phyloP scores from a whole-genome alignment of 2,329 filamentous ascomycete species.

The Cordyceps sp. region DNA sequence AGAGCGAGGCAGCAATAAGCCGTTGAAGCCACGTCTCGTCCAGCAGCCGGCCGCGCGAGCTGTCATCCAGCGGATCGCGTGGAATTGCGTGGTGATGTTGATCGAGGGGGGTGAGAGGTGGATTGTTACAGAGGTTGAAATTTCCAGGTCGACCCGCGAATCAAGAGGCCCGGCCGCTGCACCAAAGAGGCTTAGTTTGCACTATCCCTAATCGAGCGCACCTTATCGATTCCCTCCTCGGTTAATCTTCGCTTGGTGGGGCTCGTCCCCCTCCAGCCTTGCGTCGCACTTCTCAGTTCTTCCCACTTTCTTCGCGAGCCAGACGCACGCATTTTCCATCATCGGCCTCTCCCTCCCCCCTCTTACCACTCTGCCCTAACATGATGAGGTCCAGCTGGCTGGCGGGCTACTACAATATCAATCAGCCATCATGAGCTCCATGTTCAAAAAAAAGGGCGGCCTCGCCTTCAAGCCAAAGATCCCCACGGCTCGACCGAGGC shows the following conservation, averaged over 20 bases:
- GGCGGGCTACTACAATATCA: too few relatives aligned
- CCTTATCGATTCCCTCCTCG: slow-evolving; percentile 17
- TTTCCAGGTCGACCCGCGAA: slow-evolving; percentile 27
- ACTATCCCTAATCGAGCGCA: slow-evolving; percentile 14
- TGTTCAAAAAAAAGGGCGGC: slow-evolving; percentile 49
- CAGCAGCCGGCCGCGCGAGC: slow-evolving; percentile 13
- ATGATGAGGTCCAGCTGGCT: too few relatives aligned
- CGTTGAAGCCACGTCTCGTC: slow-evolving; percentile 18
- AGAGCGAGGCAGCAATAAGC: slow-evolving; percentile 11
- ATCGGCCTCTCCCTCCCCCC: not conserved
- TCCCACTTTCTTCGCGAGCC: too few relatives aligned
- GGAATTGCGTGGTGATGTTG: slow-evolving; percentile 15
- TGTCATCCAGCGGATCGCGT: slow-evolving; percentile 18
- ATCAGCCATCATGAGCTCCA: slow-evolving; percentile 38
- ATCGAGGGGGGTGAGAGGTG: slow-evolving; percentile 9
- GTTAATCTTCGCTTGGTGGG: slow-evolving; percentile 15
- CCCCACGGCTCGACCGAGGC: slow-evolving; percentile 34
- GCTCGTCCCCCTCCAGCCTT: not conserved
- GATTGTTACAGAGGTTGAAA: slow-evolving; percentile 23
- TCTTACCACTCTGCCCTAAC: too few relatives aligned
- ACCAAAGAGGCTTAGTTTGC: slow-evolving; percentile 18
- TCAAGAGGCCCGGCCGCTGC: slow-evolving; percentile 17
- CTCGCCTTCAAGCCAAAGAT: slow-evolving; percentile 56
- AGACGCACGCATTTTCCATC: not conserved
- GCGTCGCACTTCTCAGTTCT: too few relatives aligned